A percentile compares a stretch with the other conserved stretches of the same genome.
Conservation (phyloP, 768 basidiomycete species). For the Leccinum uliginosum region DNA sequence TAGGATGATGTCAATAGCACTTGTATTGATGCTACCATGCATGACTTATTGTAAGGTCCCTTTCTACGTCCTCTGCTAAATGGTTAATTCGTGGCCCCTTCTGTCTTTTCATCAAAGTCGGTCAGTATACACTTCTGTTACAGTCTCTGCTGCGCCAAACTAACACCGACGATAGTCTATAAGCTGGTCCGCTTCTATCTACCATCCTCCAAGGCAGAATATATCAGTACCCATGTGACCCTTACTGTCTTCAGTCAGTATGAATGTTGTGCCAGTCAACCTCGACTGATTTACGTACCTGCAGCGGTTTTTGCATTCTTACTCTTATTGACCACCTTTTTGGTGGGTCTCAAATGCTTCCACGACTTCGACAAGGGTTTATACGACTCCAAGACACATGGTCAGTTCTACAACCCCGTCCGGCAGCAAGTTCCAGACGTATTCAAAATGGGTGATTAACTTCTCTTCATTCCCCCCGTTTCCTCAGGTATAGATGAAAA, state of each 20-base stretch:
- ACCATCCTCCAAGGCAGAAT: slow-evolving; percentile 49
- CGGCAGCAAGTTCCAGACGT: slow-evolving; percentile 18
- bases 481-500: slow-evolving; percentile 45
- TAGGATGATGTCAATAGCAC: slow-evolving; percentile 66
- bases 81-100: slow-evolving; percentile 3
- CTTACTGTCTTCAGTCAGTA: slow-evolving; percentile 75
- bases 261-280: neutral
- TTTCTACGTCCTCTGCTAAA: neutral
- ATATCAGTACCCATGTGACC: slow-evolving; percentile 71
- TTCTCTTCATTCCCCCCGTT: neutral
- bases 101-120: slow-evolving; percentile 19
- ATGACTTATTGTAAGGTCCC: slow-evolving; percentile 65
- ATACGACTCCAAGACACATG: slow-evolving; percentile 63
- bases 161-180: slow-evolving; percentile 49
- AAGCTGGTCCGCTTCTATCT: slow-evolving; percentile 83
- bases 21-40: slow-evolving; percentile 76
- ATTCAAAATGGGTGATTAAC: slow-evolving; percentile 37
- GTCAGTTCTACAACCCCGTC: slow-evolving; percentile 49
- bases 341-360: slow-evolving; percentile 74
- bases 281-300: neutral
- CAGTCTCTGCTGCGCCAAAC: neutral
- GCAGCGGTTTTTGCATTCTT: slow-evolving; percentile 74
- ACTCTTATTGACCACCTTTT: slow-evolving; percentile 66
- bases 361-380: slow-evolving; percentile 79
- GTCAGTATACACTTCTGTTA: slow-evolving; percentile 15